Percentiles rank a stretch among this genome's conserved stretches.
These are phyloP conservation scores for Curvularia sp. DNA, from an alignment of 2,329 filamentous ascomycete species.

Conservation along the genomic window DNA sequence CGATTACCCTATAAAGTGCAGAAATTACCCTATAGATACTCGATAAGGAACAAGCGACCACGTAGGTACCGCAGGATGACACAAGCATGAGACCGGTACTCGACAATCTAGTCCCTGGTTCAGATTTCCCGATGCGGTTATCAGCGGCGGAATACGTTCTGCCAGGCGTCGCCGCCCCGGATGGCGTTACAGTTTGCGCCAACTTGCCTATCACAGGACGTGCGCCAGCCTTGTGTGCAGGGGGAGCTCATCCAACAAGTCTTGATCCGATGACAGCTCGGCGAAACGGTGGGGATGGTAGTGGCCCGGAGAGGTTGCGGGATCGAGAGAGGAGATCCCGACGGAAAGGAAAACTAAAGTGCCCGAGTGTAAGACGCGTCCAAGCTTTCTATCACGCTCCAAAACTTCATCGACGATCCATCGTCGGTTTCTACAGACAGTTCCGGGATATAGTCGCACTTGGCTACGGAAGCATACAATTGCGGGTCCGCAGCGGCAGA, in stretches of 20 bases:
- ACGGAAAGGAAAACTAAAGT: constrained; percentile 25
- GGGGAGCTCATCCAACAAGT: constrained; percentile 30
- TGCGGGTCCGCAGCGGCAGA: constrained; percentile 33
- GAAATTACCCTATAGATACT: constrained; percentile 46
- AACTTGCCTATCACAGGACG: constrained; percentile 27
- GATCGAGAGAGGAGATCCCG: constrained; percentile 26
- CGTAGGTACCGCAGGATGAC: constrained; percentile 35
- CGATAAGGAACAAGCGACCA: constrained; percentile 36
- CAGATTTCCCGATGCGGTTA: constrained; percentile 43
- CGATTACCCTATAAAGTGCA: constrained; percentile 47
- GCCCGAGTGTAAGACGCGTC: constrained; percentile 20
- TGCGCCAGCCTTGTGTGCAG: constrained; percentile 21
- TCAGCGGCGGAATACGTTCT: constrained; percentile 38
- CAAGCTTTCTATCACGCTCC: constrained; percentile 19
- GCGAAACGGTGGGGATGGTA: constrained; percentile 14
- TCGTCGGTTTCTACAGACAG: constrained; percentile 14
- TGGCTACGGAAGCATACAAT: constrained; percentile 6
- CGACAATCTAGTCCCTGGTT: constrained; percentile 30
- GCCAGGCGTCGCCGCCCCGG: constrained; percentile 31
- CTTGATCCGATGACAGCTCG: constrained; percentile 27
- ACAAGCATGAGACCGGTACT: constrained; percentile 32
- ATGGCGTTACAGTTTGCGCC: constrained; percentile 18
- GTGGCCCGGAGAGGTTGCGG: constrained; percentile 26
- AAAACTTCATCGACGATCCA: constrained; percentile 17
- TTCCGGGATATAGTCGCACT: constrained; percentile 2